Percentiles rank a stretch among this genome's conserved stretches.
Evolutionary conservation across 306 rosid species (phyloP).

Genomic region (Vigna nakashimae): DNA sequence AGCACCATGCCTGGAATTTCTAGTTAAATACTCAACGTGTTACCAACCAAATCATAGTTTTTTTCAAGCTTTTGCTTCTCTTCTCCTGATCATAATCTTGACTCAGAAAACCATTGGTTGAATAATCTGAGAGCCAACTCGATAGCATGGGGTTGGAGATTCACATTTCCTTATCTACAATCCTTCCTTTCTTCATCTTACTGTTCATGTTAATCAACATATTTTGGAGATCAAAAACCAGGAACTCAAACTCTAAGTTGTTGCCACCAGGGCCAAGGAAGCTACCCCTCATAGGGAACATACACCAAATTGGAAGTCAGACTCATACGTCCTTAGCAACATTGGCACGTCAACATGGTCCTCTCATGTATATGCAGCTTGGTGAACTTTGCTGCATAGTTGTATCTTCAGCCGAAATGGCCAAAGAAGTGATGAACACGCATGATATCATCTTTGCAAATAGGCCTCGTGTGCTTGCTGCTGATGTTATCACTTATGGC

Average conservation of each 20-base stretch:
- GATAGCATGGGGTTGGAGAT: slow-evolving; percentile 16
- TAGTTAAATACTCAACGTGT: too few relatives aligned
- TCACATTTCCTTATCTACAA: not conserved
- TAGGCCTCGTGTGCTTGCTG: slow-evolving; percentile 36
- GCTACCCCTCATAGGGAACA: slow-evolving; percentile 44
- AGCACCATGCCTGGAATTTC: too few relatives aligned
- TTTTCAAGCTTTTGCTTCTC: not conserved
- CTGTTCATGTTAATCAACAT: slow-evolving; percentile 3
- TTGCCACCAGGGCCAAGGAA: slow-evolving; percentile 48
- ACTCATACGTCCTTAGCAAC: slow-evolving; percentile 21
- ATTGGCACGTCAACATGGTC: slow-evolving; percentile 38
- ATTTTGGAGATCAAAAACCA: slow-evolving; percentile 32
- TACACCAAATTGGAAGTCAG: slow-evolving; percentile 40
- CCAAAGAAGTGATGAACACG: slow-evolving; percentile 46
- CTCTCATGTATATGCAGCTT: slow-evolving; percentile 41
- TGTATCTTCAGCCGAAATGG: slow-evolving; percentile 47
- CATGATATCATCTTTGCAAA: slow-evolving; percentile 46
- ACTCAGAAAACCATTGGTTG: not conserved
- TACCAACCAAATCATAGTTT: too few relatives aligned
- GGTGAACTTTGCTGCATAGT: slow-evolving; percentile 41
- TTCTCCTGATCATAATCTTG: not conserved
- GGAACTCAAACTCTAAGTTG: slow-evolving; percentile 17
- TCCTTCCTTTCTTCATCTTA: slow-evolving; percentile 35
- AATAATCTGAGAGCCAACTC: not conserved
- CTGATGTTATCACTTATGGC: slow-evolving; percentile 36